These are phyloP conservation scores for Tuber indicum DNA, from an alignment of 495 filamentous ascomycete species.

Conservation along the genomic window DNA sequence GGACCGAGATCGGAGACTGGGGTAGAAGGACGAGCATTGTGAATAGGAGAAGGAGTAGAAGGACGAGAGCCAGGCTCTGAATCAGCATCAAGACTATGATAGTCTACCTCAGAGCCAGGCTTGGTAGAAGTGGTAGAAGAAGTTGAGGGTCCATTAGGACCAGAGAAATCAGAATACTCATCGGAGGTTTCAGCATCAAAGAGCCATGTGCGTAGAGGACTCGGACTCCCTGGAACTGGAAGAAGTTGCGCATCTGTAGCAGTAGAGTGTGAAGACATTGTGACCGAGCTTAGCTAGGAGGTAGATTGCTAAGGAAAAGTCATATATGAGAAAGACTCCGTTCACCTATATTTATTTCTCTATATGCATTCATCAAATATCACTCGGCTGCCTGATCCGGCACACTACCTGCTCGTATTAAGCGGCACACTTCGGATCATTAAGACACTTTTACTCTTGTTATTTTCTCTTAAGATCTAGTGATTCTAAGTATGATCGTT, in stretches of 20 bases:
- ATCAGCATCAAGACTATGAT: too few relatives aligned
- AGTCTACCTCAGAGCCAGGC: too few relatives aligned
- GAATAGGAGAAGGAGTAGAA: too few relatives aligned
- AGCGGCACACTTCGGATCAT: neutral
- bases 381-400: neutral
- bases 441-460: neutral
- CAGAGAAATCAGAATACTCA: too few relatives aligned
- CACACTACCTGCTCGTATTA: neutral
- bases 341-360: neutral
- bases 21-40: too few relatives aligned
- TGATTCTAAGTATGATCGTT: neutral
- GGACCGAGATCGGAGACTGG: neutral
- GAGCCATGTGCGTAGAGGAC: neutral
- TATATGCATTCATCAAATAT: neutral
- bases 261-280: too few relatives aligned
- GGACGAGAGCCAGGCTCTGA: too few relatives aligned
- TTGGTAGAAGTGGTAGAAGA: neutral
- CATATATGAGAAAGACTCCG: too few relatives aligned
- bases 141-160: neutral
- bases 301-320: too few relatives aligned
- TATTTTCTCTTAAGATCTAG: neutral
- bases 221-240: neutral
- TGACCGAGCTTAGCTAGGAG: too few relatives aligned
- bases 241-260: neutral
- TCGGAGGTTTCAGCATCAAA: neutral